These are phyloP conservation scores for Theobroma cacao DNA, from an alignment of 345 rosid species.

Conservation along the genomic window DNA sequence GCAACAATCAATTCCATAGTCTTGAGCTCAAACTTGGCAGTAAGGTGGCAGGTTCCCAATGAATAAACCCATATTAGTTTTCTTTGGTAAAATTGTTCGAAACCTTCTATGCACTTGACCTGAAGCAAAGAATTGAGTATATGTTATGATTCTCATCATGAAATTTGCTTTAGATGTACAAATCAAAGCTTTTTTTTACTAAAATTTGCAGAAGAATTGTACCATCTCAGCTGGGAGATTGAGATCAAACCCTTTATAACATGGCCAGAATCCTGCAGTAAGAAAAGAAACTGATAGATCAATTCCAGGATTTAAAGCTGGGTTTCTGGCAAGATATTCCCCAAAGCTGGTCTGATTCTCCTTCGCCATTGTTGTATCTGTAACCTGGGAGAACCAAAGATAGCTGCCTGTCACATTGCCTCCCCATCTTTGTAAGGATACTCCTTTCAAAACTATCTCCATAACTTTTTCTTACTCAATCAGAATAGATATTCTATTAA, in stretches of 20 bases:
- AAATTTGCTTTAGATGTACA: not conserved
- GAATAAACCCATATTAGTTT: slow-evolving; percentile 73
- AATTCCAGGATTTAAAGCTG: slow-evolving; percentile 62
- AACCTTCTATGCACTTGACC: slow-evolving; percentile 70
- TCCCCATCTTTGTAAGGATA: slow-evolving; percentile 71
- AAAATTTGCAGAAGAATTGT: not conserved
- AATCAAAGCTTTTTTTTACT: not conserved
- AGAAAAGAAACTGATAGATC: slow-evolving; percentile 82
- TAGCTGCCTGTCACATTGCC: slow-evolving; percentile 53
- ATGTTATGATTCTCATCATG: not conserved
- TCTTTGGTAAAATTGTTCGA: slow-evolving; percentile 54
- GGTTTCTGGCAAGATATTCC: slow-evolving; percentile 57
- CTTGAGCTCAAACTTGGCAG: slow-evolving; percentile 58
- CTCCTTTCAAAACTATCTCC: slow-evolving; percentile 75
- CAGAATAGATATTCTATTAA: too few relatives aligned
- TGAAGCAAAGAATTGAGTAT: slow-evolving; percentile 23
- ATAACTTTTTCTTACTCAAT: too few relatives aligned
- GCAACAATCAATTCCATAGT: slow-evolving; percentile 56
- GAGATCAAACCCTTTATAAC: slow-evolving; percentile 76
- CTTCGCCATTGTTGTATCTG: slow-evolving; percentile 80
- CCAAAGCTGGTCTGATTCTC: slow-evolving; percentile 77
- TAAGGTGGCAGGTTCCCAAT: slow-evolving; percentile 58
- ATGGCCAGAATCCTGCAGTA: slow-evolving; percentile 94
- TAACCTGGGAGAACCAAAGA: slow-evolving; percentile 48
- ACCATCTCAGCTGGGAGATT: slow-evolving; percentile 88